phyloP scores from a whole-genome alignment of 352 stramenopile species.

The Paralagenidium karlingii region DNA sequence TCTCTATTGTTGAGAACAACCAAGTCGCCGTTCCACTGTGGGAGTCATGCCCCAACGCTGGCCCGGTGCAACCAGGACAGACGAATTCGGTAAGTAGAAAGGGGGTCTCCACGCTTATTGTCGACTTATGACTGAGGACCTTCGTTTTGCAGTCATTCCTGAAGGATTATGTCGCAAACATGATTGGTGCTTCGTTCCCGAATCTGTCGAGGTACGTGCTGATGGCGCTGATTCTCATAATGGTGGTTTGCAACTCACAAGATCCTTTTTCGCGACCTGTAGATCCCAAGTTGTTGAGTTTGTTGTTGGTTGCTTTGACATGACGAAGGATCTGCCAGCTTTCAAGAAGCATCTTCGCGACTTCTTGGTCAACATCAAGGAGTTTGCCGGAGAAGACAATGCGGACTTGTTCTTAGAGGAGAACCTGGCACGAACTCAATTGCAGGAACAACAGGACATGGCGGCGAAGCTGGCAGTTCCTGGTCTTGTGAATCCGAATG shows the following conservation, averaged over 20 bases:
- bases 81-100: constrained; percentile 56
- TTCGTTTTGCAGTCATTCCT: constrained; percentile 68
- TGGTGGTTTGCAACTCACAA: not conserved
- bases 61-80: constrained; percentile 35
- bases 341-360: constrained; percentile 99
- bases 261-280: constrained; percentile 15
- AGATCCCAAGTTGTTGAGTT: constrained; percentile 93
- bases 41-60: constrained; percentile 78
- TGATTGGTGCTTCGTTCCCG: constrained; percentile 95
- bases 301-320: constrained; percentile 95
- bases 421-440: constrained; percentile 71
- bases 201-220: constrained; percentile 93
- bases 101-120: not conserved
- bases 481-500: constrained; percentile 85
- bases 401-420: constrained; percentile 95
- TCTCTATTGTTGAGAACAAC: constrained; percentile 93
- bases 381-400: constrained; percentile 97
- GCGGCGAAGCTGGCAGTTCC: constrained; percentile 79
- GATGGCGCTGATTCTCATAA: constrained; percentile 1
- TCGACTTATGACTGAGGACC: not conserved
- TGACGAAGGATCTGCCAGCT: constrained; percentile 92
- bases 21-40: constrained; percentile 94
- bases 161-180: constrained; percentile 93
- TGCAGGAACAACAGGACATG: constrained; percentile 81
- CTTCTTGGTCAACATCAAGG: constrained; percentile 98